Evolutionary conservation across 495 filamentous ascomycete species (phyloP).

Genomic region (Aspergillus coremiiformis): DNA sequence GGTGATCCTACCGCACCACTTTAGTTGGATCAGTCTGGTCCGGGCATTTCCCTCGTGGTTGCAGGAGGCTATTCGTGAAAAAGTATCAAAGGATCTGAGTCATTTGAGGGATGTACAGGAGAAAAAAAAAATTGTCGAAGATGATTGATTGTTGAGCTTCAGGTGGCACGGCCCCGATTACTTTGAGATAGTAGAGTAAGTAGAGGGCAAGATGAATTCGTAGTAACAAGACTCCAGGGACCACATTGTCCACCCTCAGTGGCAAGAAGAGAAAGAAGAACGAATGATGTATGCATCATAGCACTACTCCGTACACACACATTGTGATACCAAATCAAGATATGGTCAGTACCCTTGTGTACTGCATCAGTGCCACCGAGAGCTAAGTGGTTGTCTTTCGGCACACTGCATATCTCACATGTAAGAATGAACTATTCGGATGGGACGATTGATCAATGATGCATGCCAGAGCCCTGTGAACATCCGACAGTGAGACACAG

Average conservation of each 20-base stretch:
- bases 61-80: constrained; percentile 29
- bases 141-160: too few species aligned
- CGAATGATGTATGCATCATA: too few species aligned
- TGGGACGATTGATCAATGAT: too few species aligned
- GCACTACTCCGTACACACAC: too few species aligned
- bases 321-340: constrained; percentile 57
- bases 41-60: constrained; percentile 36
- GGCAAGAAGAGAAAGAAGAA: too few species aligned
- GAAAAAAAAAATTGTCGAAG: too few species aligned
- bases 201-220: too few species aligned
- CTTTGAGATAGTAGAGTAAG: too few species aligned
- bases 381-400: constrained; percentile 29
- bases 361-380: constrained; percentile 29
- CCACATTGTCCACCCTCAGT: too few species aligned
- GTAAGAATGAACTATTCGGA: constrained; percentile 29
- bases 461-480: constrained; percentile 30
- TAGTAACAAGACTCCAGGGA: too few species aligned
- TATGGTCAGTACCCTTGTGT: constrained; percentile 40
- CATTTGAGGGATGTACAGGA: not conserved
- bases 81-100: constrained; percentile 20
- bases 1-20: constrained; percentile 26
- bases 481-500: constrained; percentile 20
- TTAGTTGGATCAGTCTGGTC: constrained; percentile 22
- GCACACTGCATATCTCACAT: constrained; percentile 34
- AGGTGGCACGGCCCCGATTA: too few species aligned